Percentiles rank a stretch among this genome's conserved stretches.
These are phyloP conservation scores for Panicum virgatum DNA, from an alignment of 202 grass and related monocot genomes.

Conservation along the genomic window DNA sequence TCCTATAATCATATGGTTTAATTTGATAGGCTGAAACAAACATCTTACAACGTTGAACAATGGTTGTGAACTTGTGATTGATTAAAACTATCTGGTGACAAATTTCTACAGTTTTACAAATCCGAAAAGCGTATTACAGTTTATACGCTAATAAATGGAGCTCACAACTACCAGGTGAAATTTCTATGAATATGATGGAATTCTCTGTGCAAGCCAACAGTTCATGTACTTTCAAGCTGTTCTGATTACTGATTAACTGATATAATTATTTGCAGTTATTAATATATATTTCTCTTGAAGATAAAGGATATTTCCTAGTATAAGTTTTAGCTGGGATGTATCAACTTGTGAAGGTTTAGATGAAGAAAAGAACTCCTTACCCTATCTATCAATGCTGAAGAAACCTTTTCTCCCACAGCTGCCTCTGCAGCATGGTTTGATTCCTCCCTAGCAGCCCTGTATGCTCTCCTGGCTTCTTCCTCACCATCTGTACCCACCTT, in stretches of 20 bases:
- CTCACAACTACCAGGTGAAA: neutral
- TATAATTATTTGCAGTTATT: neutral
- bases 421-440: conserved; percentile 67
- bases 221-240: neutral
- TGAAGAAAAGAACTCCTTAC: conserved; percentile 43
- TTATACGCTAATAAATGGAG: neutral
- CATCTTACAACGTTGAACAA: neutral
- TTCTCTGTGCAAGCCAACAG: conserved; percentile 3
- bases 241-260: neutral
- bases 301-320: conserved; percentile 20
- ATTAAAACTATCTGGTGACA: neutral
- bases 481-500: conserved; percentile 91
- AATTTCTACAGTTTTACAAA: neutral
- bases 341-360: conserved; percentile 1
- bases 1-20: no score
- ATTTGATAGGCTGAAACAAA: neutral
- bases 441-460: conserved; percentile 80
- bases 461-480: conserved; percentile 90
- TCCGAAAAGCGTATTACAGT: neutral
- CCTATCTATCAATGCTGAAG: conserved; percentile 88
- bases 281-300: conserved; percentile 6
- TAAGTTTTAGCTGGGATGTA: neutral
- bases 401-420: conserved; percentile 71
- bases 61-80: neutral
- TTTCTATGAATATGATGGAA: neutral